phyloP scores from a whole-genome alignment of 2,329 filamentous ascomycete genomes.

The Rosellinia necatrix region DNA sequence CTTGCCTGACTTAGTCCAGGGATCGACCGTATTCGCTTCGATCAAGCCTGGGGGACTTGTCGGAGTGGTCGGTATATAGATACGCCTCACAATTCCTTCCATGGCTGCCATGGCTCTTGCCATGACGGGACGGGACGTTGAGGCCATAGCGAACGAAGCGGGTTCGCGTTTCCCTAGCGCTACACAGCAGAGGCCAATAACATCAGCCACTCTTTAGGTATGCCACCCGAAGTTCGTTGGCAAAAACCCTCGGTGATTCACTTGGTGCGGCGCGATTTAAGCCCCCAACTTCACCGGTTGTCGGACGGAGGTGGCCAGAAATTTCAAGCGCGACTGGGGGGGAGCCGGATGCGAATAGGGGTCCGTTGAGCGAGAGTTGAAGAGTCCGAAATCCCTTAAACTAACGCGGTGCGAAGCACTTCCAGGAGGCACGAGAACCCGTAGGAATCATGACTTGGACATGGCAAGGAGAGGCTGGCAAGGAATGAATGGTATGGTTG shows the following conservation, averaged over 20 bases:
- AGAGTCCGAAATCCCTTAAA: slow-evolving; percentile 46
- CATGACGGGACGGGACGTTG: slow-evolving; percentile 41
- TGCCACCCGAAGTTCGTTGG: not conserved
- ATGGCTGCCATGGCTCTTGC: slow-evolving; percentile 43
- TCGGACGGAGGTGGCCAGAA: not conserved
- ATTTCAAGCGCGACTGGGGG: not conserved
- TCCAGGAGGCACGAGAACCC: slow-evolving; percentile 31
- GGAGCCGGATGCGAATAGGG: slow-evolving; percentile 25
- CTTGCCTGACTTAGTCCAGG: slow-evolving; percentile 81
- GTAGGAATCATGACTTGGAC: slow-evolving; percentile 30
- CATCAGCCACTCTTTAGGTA: slow-evolving; percentile 7
- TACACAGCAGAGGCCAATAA: slow-evolving; percentile 13
- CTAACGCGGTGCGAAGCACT: slow-evolving; percentile 37
- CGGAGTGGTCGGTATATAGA: slow-evolving; percentile 63
- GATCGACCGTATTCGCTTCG: slow-evolving; percentile 70
- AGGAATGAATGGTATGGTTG: slow-evolving; percentile 12
- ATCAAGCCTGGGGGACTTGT: slow-evolving; percentile 65
- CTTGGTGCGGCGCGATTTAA: not conserved
- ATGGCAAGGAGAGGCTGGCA: slow-evolving; percentile 21
- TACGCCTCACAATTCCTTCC: slow-evolving; percentile 55
- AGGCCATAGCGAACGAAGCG: slow-evolving; percentile 45
- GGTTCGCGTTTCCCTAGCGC: slow-evolving; percentile 8
- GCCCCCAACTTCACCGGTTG: not conserved
- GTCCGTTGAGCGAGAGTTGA: slow-evolving; percentile 30
- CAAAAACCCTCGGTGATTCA: not conserved